Conservation (phyloP, 2,329 filamentous ascomycete species). For the Grosmannia huntii region DNA sequence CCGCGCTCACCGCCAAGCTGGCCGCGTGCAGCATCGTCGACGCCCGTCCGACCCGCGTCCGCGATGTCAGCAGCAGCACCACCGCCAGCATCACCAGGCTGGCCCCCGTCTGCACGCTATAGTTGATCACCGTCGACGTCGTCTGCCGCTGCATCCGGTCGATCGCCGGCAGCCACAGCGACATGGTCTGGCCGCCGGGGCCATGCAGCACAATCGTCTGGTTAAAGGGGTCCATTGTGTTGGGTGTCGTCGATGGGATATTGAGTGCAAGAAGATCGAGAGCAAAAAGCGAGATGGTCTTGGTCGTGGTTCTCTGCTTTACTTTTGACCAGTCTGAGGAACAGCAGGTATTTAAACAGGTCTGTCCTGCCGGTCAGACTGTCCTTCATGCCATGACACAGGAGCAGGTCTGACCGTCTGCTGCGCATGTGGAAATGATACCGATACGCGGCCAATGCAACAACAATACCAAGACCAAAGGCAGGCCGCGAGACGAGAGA, state of each 20-base stretch:
- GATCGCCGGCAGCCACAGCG: conserved; percentile 7
- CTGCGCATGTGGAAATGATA: background rate
- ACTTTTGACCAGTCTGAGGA: no score
- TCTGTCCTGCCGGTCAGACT: background rate
- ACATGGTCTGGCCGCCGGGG: conserved; percentile 1
- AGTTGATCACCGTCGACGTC: conserved; percentile 10
- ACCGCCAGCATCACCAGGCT: conserved; percentile 51
- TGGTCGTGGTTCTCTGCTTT: no score
- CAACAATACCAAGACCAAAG: background rate
- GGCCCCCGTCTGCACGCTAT: conserved; percentile 13
- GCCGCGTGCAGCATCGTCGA: conserved; percentile 54
- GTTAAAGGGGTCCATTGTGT: conserved; percentile 5
- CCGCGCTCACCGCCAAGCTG: conserved; percentile 46
- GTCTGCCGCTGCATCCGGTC: background rate
- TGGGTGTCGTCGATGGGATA: background rate
- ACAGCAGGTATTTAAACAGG: background rate
- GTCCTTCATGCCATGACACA: background rate
- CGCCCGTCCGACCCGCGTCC: conserved; percentile 48
- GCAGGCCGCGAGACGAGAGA: background rate
- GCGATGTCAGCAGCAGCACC: conserved; percentile 53
- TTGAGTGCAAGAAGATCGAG: no score
- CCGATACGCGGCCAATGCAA: background rate
- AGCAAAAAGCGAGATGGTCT: no score
- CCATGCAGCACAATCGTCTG: conserved; percentile 10
- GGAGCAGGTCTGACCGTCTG: background rate